Conservation (phyloP, 1,284 basidiomycete genomes). For the Sanghuangporus sanghuang region DNA sequence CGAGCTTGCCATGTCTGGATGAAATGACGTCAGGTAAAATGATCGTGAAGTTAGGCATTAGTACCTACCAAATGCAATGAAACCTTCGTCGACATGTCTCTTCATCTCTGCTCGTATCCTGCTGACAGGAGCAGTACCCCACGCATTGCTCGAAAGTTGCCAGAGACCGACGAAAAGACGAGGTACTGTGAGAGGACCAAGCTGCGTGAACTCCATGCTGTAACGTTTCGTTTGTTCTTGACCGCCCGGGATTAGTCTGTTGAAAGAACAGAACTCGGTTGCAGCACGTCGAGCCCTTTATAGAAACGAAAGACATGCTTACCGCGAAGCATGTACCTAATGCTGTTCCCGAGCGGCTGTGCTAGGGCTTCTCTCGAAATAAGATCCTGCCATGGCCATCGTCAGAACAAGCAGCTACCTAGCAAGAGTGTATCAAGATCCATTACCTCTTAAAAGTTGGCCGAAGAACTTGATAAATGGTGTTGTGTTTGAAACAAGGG, state of each 20-base stretch:
- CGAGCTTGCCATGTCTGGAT: constrained; percentile 35
- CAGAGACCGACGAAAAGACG: constrained; percentile 75
- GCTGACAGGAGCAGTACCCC: constrained; percentile 66
- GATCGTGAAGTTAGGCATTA: background rate
- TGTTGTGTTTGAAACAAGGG: constrained; percentile 6
- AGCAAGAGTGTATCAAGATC: background rate
- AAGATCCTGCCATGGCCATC: background rate
- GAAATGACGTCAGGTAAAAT: background rate
- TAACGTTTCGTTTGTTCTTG: background rate
- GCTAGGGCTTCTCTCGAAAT: background rate
- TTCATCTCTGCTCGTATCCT: constrained; percentile 66
- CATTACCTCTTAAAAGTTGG: constrained; percentile 1
- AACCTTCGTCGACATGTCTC: constrained; percentile 58
- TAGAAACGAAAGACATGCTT: background rate
- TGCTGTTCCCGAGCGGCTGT: constrained; percentile 1
- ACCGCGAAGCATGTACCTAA: background rate
- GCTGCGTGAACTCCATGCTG: constrained; percentile 44
- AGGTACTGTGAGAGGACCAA: constrained; percentile 57
- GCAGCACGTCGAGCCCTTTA: background rate
- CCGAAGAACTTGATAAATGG: background rate
- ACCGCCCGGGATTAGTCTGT: background rate
- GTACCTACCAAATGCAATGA: constrained; percentile 63
- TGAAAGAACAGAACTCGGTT: background rate
- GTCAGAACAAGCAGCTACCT: background rate
- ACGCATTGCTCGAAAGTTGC: constrained; percentile 79